Evolutionary conservation across 805 yeast genomes (phyloP), one percentile per base, ranked within the genome.

Genomic region (Lachancea meyersii): DNA sequence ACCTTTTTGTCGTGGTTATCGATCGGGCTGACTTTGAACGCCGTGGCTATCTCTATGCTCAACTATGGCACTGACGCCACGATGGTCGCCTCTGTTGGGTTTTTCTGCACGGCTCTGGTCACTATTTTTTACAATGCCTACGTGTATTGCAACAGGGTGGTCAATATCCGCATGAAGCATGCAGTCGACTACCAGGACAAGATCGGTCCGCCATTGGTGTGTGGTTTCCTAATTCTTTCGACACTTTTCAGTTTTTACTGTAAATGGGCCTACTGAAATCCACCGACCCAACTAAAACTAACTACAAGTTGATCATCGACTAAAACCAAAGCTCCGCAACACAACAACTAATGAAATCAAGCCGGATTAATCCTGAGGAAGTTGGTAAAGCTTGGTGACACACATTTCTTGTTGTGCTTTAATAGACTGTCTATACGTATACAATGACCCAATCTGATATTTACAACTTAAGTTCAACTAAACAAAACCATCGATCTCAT

Each of bases 1-100:
- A 93, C 98, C 0, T 91, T 81, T 58, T 71, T 93, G 48, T 78
- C 94, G 31, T 93, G 98, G 98, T 68, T 91, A 43, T 89, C 95
- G 31, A 86, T 93, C 53, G 86, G 93, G 7, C 77, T 93, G 71
- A 71, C 91, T 33, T 71, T 93, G 44, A 88, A 93, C 34, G 94
- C 91, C 37, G 84, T 95, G 31, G 94, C 96, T 1, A 84, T 88
- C 7, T 76, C 95, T 0, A 72, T 93, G 52, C 70, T 91, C 53
- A 84, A 86, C 49, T 93, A 83, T 64, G 97, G 98, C 50, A 80
- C 80, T 48, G 68, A 70, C 14, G 71, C 83, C 7, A 79, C 94
- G 0, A 72, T 88, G 54, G 72, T 86, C 33, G 93, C 96, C 0
- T 80, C 96, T 1, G 71, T 87, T 41, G 94, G 94, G 13, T 93